Conservation (phyloP, 495 filamentous ascomycete genomes). For the Aspergillus kassunensis region DNA sequence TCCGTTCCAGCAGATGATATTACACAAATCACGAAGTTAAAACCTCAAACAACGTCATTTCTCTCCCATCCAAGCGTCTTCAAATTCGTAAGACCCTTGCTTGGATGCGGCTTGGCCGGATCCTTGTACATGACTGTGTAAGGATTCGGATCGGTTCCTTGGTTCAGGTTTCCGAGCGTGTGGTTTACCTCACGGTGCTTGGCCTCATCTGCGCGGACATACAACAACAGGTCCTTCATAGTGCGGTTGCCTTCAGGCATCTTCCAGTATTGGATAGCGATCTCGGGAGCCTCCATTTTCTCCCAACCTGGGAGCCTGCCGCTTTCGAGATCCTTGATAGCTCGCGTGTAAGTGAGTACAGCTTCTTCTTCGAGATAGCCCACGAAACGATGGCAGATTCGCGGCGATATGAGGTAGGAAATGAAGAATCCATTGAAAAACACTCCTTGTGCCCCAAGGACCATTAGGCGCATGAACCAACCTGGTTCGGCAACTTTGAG, state of each 20-base stretch:
- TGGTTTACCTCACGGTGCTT: constrained; percentile 98
- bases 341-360: constrained; percentile 88
- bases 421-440: constrained; percentile 96
- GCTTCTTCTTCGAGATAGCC: constrained; percentile 97
- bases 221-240: constrained; percentile 82
- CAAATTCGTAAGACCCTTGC: constrained; percentile 64
- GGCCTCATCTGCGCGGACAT: constrained; percentile 92
- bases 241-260: constrained; percentile 81
- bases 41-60: constrained; percentile 67
- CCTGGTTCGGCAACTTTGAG: constrained; percentile 89
- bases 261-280: constrained; percentile 86
- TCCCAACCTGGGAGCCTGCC: constrained; percentile 82
- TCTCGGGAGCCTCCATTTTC: constrained; percentile 73
- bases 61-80: constrained; percentile 78
- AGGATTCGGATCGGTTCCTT: constrained; percentile 83
- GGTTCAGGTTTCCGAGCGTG: constrained; percentile 79
- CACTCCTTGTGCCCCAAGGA: constrained; percentile 78
- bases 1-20: not conserved
- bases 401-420: constrained; percentile 81
- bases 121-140: constrained; percentile 75
- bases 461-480: constrained; percentile 82
- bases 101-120: constrained; percentile 57
- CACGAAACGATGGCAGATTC: constrained; percentile 91
- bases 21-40: not conserved
- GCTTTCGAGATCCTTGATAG: constrained; percentile 78